Percentiles rank a stretch among this genome's conserved stretches.
Conservation (phyloP, 495 filamentous ascomycete species). For the Thermothielavioides terrestris region DNA sequence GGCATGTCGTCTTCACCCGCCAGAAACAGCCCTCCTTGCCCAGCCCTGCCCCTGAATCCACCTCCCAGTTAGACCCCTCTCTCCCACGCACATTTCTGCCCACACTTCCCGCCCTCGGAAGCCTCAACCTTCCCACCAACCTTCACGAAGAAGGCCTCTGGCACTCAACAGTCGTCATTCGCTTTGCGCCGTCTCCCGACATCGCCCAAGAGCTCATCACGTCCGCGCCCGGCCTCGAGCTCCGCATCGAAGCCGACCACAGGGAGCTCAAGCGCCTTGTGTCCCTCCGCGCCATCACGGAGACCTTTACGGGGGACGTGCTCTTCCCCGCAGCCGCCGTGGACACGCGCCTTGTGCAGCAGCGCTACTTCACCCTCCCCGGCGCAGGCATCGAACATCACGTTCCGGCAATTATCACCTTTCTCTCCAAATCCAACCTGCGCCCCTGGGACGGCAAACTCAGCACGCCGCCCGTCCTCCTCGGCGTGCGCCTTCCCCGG, state of each 20-base stretch:
- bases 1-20: constrained; percentile 30
- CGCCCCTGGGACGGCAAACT: constrained; percentile 27
- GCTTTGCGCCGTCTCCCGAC: constrained; percentile 22
- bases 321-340: constrained; percentile 30
- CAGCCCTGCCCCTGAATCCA: constrained; percentile 15
- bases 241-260: constrained; percentile 27
- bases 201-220: not conserved
- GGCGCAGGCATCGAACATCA: constrained; percentile 10
- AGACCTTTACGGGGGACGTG: constrained; percentile 15
- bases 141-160: constrained; percentile 15
- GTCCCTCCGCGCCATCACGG: constrained; percentile 17
- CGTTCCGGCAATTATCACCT: constrained; percentile 24
- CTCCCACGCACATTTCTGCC: constrained; percentile 21
- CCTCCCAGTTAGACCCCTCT: not conserved
- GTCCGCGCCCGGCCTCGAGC: constrained; percentile 28
- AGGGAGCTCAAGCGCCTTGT: constrained; percentile 15
- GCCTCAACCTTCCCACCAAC: constrained; percentile 15
- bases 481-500: constrained; percentile 30
- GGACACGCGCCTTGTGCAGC: constrained; percentile 36
- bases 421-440: constrained; percentile 31
- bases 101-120: constrained; percentile 13
- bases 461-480: constrained; percentile 25
- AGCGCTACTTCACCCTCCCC: constrained; percentile 20
- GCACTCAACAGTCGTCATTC: constrained; percentile 20
- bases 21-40: constrained; percentile 10